phyloP scores from a whole-genome alignment of 352 stramenopile genomes.

The Phytophthora pluvialis region DNA sequence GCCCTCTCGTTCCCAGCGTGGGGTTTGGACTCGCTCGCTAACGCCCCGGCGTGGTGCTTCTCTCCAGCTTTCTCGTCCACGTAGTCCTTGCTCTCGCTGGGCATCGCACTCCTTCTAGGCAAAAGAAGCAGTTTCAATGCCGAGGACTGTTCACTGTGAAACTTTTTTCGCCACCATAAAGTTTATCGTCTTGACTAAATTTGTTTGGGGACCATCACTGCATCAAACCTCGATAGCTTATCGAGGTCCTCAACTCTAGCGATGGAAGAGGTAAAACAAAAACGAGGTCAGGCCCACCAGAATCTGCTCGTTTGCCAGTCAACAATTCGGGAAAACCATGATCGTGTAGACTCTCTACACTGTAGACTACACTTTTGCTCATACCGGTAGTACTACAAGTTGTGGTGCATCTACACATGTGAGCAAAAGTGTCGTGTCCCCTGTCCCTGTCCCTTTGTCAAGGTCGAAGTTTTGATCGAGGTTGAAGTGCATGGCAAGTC shows the following conservation, averaged over 20 bases:
- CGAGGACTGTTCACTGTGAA: conserved; percentile 24
- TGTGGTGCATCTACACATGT: background rate
- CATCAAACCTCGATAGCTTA: too few species aligned
- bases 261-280: background rate
- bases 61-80: conserved; percentile 32
- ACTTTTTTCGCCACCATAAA: conserved; percentile 11
- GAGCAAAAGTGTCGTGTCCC: conserved; percentile 11
- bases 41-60: conserved; percentile 6
- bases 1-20: conserved; percentile 29
- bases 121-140: conserved; percentile 18
- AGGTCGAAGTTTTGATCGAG: background rate
- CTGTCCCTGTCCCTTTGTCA: too few species aligned
- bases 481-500: conserved; percentile 17
- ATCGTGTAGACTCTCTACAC: too few species aligned
- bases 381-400: too few species aligned
- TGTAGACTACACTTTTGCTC: too few species aligned
- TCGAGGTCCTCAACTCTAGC: too few species aligned
- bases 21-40: conserved; percentile 34
- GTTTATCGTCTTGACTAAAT: too few species aligned
- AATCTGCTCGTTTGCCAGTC: conserved; percentile 17
- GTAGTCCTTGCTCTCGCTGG: conserved; percentile 44
- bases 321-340: conserved; percentile 13
- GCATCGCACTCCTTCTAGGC: conserved; percentile 26
- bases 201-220: too few species aligned
- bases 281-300: conserved; percentile 1